Evolutionary conservation across 345 rosid species (phyloP).

Genomic region (Rhodamnia argentea): DNA sequence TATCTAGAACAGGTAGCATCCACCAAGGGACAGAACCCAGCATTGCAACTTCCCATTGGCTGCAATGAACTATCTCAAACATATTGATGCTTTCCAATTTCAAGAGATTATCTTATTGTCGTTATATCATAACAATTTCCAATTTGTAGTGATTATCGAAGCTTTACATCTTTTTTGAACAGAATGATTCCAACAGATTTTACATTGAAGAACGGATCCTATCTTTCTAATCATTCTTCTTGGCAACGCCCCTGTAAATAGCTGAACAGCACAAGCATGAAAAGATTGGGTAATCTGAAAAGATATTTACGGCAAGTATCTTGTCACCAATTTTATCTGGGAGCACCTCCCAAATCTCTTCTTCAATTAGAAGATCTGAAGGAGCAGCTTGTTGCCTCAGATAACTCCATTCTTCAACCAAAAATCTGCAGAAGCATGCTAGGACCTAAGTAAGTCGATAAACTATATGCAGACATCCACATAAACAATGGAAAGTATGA

Average conservation of each 20-base stretch:
- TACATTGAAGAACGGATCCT: not conserved
- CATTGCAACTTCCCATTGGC: not conserved
- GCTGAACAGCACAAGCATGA: not conserved
- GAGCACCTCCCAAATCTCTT: slow-evolving; percentile 48
- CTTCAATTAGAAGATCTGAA: slow-evolving; percentile 45
- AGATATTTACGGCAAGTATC: slow-evolving; percentile 30
- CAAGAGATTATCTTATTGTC: not conserved
- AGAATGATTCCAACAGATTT: not conserved
- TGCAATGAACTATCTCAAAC: not conserved
- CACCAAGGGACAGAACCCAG: not conserved
- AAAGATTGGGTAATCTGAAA: not conserved
- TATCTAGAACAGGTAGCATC: not conserved
- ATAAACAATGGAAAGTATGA: not conserved
- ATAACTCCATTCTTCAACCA: slow-evolving; percentile 75
- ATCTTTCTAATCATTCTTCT: not conserved
- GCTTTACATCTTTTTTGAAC: not conserved
- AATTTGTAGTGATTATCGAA: not conserved
- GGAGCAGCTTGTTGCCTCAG: slow-evolving; percentile 39
- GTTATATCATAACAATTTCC: not conserved
- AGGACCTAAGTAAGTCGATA: not conserved
- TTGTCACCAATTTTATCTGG: slow-evolving; percentile 43
- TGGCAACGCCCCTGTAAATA: not conserved
- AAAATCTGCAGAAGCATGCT: slow-evolving; percentile 34
- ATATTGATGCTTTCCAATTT: not conserved
- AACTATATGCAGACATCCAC: not conserved